A percentile compares a stretch with the other conserved stretches of the same genome.
These are phyloP conservation scores for Beauveria rudraprayagi DNA, from an alignment of 2,329 filamentous ascomycete genomes.

Conservation along the genomic window DNA sequence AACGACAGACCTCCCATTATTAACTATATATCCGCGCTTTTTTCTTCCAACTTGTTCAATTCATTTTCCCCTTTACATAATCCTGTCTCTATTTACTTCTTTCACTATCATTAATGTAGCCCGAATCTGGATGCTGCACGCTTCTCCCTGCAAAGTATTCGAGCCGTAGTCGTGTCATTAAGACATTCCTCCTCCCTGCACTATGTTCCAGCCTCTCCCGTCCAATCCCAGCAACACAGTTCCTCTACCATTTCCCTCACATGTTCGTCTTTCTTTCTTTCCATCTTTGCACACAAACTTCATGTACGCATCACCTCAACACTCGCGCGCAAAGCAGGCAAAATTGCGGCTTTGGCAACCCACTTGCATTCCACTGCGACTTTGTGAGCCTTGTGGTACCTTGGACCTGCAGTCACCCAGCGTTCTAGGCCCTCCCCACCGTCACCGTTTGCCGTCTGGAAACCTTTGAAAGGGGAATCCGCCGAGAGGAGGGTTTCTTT, in stretches of 20 bases:
- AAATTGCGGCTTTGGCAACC: not conserved
- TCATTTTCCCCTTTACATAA: not conserved
- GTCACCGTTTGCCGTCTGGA: not conserved
- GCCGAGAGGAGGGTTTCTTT: not conserved
- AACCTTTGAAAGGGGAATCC: not conserved
- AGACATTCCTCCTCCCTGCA: not conserved
- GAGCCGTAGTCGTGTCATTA: not conserved
- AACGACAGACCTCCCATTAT: too few relatives aligned
- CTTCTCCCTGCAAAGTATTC: too few relatives aligned
- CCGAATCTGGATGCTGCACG: not conserved
- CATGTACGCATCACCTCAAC: too few relatives aligned
- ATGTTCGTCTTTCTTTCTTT: too few relatives aligned
- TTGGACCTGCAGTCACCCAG: not conserved
- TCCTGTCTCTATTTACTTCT: not conserved
- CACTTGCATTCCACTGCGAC: not conserved
- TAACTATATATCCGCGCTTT: not conserved
- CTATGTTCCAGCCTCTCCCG: too few relatives aligned
- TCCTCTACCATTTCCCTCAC: too few relatives aligned
- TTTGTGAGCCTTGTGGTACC: not conserved
- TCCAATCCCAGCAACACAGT: too few relatives aligned
- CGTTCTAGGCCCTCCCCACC: not conserved
- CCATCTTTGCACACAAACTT: too few relatives aligned
- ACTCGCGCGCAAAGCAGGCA: too few relatives aligned
- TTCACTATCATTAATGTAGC: too few relatives aligned
- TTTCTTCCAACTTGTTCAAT: not conserved